phyloP scores from a whole-genome alignment of 148 eudicot genomes.

The Suaeda aralocaspica region DNA sequence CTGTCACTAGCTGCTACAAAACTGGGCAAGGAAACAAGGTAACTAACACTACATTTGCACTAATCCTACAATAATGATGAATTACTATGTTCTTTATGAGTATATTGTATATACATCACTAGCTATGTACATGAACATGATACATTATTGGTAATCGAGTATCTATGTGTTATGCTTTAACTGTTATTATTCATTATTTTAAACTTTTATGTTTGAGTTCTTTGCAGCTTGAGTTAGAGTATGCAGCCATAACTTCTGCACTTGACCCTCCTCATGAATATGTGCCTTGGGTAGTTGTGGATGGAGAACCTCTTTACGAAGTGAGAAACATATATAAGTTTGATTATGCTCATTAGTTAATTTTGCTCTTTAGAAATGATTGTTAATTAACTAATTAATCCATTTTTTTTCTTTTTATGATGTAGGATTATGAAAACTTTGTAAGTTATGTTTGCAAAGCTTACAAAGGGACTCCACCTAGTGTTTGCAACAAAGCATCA shows the following conservation, averaged over 20 bases:
- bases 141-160: no score
- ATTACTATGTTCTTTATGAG: no score
- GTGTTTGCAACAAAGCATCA: slow-evolving; percentile 45
- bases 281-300: slow-evolving; percentile 87
- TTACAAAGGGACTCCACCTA: slow-evolving; percentile 54
- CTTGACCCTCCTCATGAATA: slow-evolving; percentile 71
- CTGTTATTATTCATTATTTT: background rate
- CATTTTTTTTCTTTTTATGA: background rate
- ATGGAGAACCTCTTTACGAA: slow-evolving; percentile 75
- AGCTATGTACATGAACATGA: no score
- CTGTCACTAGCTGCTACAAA: slow-evolving; percentile 43
- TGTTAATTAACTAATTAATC: background rate
- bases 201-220: background rate
- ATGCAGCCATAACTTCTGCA: slow-evolving; percentile 57
- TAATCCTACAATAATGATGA: no score
- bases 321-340: slow-evolving; percentile 36
- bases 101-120: no score
- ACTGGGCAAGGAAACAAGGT: slow-evolving; percentile 61
- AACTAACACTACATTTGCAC: background rate
- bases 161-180: no score
- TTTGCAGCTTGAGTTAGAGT: slow-evolving; percentile 64
- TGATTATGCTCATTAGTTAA: background rate
- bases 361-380: background rate
- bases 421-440: slow-evolving; percentile 58
- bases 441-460: slow-evolving; percentile 65